Base-by-base conservation (phyloP, 2,329 filamentous ascomycete genomes). In the Beauveria scarabaeidicola region DNA sequence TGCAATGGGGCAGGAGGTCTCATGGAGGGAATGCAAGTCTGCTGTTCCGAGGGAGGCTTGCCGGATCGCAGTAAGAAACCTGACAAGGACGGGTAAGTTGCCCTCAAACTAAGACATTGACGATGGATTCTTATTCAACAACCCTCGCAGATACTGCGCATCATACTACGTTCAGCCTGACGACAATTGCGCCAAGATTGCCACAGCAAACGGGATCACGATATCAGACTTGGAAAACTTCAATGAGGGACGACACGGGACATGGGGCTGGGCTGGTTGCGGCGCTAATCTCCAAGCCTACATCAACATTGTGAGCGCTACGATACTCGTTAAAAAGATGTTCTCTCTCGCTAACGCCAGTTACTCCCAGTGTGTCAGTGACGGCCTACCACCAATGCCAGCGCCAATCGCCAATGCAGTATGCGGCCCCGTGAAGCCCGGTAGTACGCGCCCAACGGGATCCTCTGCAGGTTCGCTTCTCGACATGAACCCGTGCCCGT, bases 401-500 rank as follows among this genome's bases (percentile, higher is more conserved):
- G 58, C 67, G 3, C 27, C 63, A 1, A 36, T 68, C 13, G 27
- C 62, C 21, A 66, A 68, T 46, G 68, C 69, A 3, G 59, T 66
- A 4, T 74, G 80, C 64, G 79, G 80, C 0, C 80, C 79, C 1
- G 69, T 74, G 48, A 69, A 73, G 1, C 70, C 72, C 3, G 75
- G 75, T 1, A 78, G 36, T 23, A 55, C 63, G 11, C 52, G 64
- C 11, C 73, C 76, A 72, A 69, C 25, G 69, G 64, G 17, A 65
- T 50, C 46, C n/a, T 50, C 48, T 29, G 48, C 48, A 38, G 29
- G n/a, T 5, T 38, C 68, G 23, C 53, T 79, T 4, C 62, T 68
- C 0, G 64, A 68, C 10, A 65, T 81, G 10, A 82, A 81, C 61
- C 75, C 72, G 0, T 82, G 79, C 61, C 75, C 74, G 0, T 66